These are phyloP conservation scores for Aspergillus caelatus DNA, from an alignment of 2,329 filamentous ascomycete genomes.

Conservation along the genomic window DNA sequence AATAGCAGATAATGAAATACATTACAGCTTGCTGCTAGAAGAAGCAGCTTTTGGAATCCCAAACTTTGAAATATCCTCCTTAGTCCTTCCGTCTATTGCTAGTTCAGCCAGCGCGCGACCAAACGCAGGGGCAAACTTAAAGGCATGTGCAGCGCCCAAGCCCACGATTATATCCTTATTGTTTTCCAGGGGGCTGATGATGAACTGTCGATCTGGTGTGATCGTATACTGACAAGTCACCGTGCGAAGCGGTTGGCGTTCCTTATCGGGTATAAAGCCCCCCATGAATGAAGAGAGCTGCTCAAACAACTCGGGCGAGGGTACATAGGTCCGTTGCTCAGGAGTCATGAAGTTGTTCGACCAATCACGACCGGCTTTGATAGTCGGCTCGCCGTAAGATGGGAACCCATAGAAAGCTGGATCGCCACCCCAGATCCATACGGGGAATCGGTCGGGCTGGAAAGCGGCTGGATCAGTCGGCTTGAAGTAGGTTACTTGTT, in stretches of 20 bases:
- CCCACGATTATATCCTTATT: conserved; percentile 5
- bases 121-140: background rate
- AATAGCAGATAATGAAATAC: background rate
- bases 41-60: background rate
- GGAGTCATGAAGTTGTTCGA: conserved; percentile 30
- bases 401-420: background rate
- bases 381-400: background rate
- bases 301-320: conserved; percentile 25
- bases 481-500: background rate
- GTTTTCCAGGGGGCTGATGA: conserved; percentile 29
- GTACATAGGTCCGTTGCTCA: conserved; percentile 32
- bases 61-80: background rate
- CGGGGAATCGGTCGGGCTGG: background rate
- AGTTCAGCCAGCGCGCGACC: background rate
- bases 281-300: conserved; percentile 25
- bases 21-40: background rate
- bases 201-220: conserved; percentile 31
- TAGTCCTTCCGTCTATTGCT: background rate
- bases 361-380: conserved; percentile 29
- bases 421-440: background rate
- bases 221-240: conserved; percentile 34
- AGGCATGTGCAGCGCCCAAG: background rate
- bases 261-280: conserved; percentile 13
- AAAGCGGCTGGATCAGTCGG: background rate
- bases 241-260: conserved; percentile 27